Evolutionary conservation across 2,329 filamentous ascomycete genomes (phyloP).

Genomic region (Colletotrichum costaricense): DNA sequence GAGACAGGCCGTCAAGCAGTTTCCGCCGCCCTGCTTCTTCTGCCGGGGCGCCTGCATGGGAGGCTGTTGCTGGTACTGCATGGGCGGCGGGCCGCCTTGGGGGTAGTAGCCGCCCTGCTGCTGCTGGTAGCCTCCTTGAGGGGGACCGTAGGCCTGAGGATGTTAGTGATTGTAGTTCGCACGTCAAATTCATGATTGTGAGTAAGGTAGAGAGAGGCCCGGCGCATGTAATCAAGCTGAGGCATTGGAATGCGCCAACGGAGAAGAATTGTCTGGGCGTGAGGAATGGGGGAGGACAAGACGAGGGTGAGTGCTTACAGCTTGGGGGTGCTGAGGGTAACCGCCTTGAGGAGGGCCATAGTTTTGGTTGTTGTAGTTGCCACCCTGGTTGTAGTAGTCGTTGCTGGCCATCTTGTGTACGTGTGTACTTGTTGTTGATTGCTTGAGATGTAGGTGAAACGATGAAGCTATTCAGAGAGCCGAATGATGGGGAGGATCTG

Average conservation of each 20-base stretch:
- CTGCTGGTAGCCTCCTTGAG: slow-evolving; percentile 44
- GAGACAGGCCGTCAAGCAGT: slow-evolving; percentile 59
- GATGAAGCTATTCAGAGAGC: neutral
- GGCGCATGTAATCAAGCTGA: neutral
- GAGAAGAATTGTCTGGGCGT: neutral
- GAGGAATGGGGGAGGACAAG: neutral
- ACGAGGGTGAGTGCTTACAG: slow-evolving; percentile 44
- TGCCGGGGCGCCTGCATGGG: slow-evolving; percentile 42
- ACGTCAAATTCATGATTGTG: neutral
- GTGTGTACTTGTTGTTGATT: neutral
- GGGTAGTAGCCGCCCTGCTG: slow-evolving; percentile 46
- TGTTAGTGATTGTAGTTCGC: slow-evolving; percentile 16
- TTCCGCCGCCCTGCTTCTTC: slow-evolving; percentile 46
- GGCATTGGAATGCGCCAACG: neutral
- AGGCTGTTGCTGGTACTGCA: slow-evolving; percentile 55
- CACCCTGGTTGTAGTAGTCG: slow-evolving; percentile 52
- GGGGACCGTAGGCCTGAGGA: slow-evolving; percentile 44
- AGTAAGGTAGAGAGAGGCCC: neutral
- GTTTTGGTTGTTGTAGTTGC: slow-evolving; percentile 40
- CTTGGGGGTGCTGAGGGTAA: slow-evolving; percentile 53
- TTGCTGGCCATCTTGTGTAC: slow-evolving; percentile 50
- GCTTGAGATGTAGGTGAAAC: neutral
- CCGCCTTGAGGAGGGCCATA: slow-evolving; percentile 29
- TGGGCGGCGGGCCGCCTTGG: slow-evolving; percentile 49
- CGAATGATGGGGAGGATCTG: neutral